Conservation (phyloP, 192 early-diverging fungal genomes). For the Obelidium mucronatum region DNA sequence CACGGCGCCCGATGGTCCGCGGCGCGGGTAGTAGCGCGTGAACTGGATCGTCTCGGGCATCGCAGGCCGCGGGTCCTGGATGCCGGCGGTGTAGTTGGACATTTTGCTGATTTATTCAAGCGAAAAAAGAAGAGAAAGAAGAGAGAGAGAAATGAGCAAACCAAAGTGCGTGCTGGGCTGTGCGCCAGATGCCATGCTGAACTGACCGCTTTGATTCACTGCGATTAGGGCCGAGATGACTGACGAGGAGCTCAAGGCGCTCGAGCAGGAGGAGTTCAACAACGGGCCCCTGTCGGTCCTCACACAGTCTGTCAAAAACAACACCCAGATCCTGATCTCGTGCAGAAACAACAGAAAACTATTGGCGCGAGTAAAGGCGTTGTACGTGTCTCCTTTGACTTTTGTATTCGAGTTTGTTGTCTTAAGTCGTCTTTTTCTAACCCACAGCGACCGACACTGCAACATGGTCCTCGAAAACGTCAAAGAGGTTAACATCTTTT, state of each 20-base stretch:
- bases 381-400: slow-evolving; percentile 49
- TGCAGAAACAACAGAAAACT: slow-evolving; percentile 98
- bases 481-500: slow-evolving; percentile 75
- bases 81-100: slow-evolving; percentile 1
- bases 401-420: slow-evolving; percentile 1
- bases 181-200: too few species aligned
- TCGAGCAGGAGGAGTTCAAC: slow-evolving; percentile 95
- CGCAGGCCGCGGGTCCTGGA: slow-evolving; percentile 76
- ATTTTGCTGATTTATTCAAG: not conserved
- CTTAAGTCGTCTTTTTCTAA: not conserved
- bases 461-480: slow-evolving; percentile 99
- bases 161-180: too few species aligned
- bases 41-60: slow-evolving; percentile 85
- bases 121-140: too few species aligned
- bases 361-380: slow-evolving; percentile 96
- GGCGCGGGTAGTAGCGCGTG: slow-evolving; percentile 85
- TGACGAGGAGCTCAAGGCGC: slow-evolving; percentile 86
- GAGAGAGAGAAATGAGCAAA: too few species aligned
- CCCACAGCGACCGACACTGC: slow-evolving; percentile 88
- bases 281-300: slow-evolving; percentile 97
- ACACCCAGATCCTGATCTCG: slow-evolving; percentile 95
- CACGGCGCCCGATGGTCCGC: slow-evolving; percentile 88
- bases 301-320: slow-evolving; percentile 88
- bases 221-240: slow-evolving; percentile 63
- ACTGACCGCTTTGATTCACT: too few species aligned